phyloP scores from a whole-genome alignment of 2,329 filamentous ascomycete genomes.

The Didymella segeticola region DNA sequence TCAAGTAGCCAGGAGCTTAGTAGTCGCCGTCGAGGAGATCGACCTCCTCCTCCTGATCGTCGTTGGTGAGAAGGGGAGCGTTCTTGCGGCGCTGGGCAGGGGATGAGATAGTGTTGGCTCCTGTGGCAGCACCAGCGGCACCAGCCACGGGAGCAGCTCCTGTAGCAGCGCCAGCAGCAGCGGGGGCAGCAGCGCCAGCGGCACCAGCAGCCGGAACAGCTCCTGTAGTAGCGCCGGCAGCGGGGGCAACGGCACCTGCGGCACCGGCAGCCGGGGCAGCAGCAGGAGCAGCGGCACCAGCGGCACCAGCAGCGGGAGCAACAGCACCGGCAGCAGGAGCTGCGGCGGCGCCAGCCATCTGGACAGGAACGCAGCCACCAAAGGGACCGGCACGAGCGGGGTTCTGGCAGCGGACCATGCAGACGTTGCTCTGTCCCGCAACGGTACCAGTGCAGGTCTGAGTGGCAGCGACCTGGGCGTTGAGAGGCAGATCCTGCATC shows the following conservation, averaged over 20 bases:
- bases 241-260: conserved; percentile 15
- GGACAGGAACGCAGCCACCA: conserved; percentile 66
- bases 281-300: conserved; percentile 1
- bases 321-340: conserved; percentile 18
- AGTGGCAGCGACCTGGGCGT: conserved; percentile 62
- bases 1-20: conserved; percentile 17
- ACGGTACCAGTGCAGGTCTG: conserved; percentile 66
- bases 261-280: conserved; percentile 5
- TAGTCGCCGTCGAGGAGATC: conserved; percentile 29
- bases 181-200: neutral
- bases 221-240: neutral
- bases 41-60: conserved; percentile 47
- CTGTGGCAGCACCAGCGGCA: conserved; percentile 5
- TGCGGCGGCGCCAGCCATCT: conserved; percentile 50
- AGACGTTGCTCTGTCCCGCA: conserved; percentile 65
- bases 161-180: conserved; percentile 1
- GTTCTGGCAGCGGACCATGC: conserved; percentile 70
- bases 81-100: conserved; percentile 18
- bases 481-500: conserved; percentile 55
- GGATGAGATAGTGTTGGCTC: conserved; percentile 11
- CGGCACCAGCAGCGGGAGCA: conserved; percentile 11
- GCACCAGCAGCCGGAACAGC: neutral
- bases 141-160: neutral
- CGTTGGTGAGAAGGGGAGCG: conserved; percentile 36
- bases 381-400: conserved; percentile 67